Evolutionary conservation across 164 flowering plant genomes (phyloP), one percentile per base, ranked within the genome.

Genomic region (Kingdonia uniflora): DNA sequence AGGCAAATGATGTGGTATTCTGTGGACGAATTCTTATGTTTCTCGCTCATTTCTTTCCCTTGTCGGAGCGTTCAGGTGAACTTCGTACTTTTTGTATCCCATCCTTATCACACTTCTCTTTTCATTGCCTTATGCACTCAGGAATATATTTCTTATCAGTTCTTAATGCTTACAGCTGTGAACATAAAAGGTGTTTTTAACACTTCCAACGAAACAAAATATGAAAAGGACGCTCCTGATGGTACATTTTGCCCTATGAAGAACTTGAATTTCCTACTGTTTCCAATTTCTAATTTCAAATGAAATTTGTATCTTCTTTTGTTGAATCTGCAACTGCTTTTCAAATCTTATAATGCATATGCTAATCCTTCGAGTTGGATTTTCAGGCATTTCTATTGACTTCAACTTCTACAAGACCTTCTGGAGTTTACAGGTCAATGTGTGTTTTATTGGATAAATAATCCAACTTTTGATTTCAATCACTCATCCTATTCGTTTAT

Each of bases 101-200:
- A 47, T 25, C 5, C 16, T 22, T 38, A 6, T 35, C 15, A 11
- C 20, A 20, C n/a, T 61, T 38, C 11, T 14, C 1, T 14, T 16
- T 12, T 51, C 50, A 8, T 1, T 54, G 16, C 13, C 35, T 7
- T 26, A 22, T 14, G 22, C 23, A 17, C 15, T 42, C 16, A 14
- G 17, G 23, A 11, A 2, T 39, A 12, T 58, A 24, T 44, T n/a
- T 49, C 14, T 16, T 46, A 15, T 54, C 46, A 52, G 23, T 25
- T 12, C 16, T 65, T 35, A 50, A 59, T 68, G 41, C 21, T 59
- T 65, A 49, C 87, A 94, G 99, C 99, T 64, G 85, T 94, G 37
- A 94, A 94, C 64, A 89, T 94, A 58, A 94, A 94, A 69, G 99
- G 99, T 61, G 99, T 94, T 59, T 94, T 94, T 67, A 94, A 94